phyloP scores from a whole-genome alignment of 495 filamentous ascomycete species.

The Astrothelium macrocarpum region DNA sequence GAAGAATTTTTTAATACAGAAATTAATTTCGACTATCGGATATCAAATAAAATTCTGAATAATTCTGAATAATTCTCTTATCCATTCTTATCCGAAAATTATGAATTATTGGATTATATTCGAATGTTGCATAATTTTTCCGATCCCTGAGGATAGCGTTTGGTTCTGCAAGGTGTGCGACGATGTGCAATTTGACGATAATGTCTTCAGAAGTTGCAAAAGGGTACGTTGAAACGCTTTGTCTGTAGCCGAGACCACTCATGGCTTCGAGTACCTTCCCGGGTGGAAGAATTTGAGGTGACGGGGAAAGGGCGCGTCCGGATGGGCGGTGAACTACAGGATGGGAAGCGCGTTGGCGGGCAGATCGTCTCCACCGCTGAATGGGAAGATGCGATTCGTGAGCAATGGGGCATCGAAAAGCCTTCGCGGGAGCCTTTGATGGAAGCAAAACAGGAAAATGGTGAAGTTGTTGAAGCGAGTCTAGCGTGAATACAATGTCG shows the following conservation, averaged over 20 bases:
- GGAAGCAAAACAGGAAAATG: not conserved
- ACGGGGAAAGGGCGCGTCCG: not conserved
- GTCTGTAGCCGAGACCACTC: not conserved
- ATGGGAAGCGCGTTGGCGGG: not conserved
- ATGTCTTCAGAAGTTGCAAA: not conserved
- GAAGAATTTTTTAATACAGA: too few species aligned
- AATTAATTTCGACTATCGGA: too few species aligned
- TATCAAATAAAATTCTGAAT: too few species aligned
- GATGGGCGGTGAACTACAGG: not conserved
- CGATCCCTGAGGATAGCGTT: not conserved
- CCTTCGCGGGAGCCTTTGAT: not conserved
- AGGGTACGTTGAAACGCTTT: not conserved
- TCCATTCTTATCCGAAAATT: too few species aligned
- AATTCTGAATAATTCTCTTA: too few species aligned
- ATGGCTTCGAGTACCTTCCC: not conserved
- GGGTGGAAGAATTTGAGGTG: not conserved
- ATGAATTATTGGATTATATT: too few species aligned
- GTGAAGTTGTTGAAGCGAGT: not conserved
- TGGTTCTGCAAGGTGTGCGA: conserved; percentile 2
- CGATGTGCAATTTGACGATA: not conserved
- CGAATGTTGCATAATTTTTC: not conserved
- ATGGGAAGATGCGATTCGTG: not conserved
- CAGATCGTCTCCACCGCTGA: not conserved
- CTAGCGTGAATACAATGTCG: not conserved
- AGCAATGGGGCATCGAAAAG: not conserved